Percentiles rank a stretch among this genome's conserved stretches.
These are phyloP conservation scores for Kluyveromyces starmeri DNA, from an alignment of 805 yeast genomes.

Conservation along the genomic window DNA sequence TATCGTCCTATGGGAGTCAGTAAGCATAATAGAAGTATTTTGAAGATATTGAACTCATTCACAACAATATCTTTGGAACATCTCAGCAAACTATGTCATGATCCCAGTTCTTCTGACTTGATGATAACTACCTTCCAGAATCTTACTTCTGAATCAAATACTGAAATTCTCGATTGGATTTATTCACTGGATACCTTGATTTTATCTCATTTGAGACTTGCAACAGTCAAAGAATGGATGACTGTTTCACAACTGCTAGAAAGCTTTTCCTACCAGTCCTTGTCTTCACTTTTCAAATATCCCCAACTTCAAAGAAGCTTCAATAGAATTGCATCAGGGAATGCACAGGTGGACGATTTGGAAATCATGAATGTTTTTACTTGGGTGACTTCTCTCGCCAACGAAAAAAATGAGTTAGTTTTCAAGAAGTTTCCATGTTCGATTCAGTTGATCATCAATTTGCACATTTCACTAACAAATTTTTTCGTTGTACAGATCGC, in stretches of 20 bases:
- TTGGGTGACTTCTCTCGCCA: slow-evolving; percentile 54
- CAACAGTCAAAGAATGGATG: slow-evolving; percentile 67
- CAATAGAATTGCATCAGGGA: slow-evolving; percentile 15
- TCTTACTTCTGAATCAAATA: slow-evolving; percentile 15
- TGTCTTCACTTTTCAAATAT: slow-evolving; percentile 43
- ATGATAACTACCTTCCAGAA: slow-evolving; percentile 12
- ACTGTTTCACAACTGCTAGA: slow-evolving; percentile 66
- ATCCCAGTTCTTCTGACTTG: slow-evolving; percentile 26
- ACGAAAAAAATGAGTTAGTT: slow-evolving; percentile 36
- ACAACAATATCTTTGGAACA: slow-evolving; percentile 13
- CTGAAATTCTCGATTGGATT: slow-evolving; percentile 52
- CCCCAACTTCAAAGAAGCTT: slow-evolving; percentile 14
- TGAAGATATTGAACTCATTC: slow-evolving; percentile 14
- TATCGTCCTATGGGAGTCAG: slow-evolving; percentile 45
- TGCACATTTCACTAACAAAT: slow-evolving; percentile 58
- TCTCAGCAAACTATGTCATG: slow-evolving; percentile 9
- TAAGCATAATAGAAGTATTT: slow-evolving; percentile 17
- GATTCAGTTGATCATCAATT: slow-evolving; percentile 52
- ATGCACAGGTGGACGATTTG: slow-evolving; percentile 40
- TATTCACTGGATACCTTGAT: slow-evolving; percentile 56
- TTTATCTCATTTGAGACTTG: slow-evolving; percentile 39
- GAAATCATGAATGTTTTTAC: slow-evolving; percentile 58
- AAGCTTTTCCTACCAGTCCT: slow-evolving; percentile 48
- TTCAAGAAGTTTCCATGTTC: slow-evolving; percentile 56
- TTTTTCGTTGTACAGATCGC: slow-evolving; percentile 58